phyloP scores from a whole-genome alignment of 2,329 filamentous ascomycete genomes.

The Fusarium mundagurra region DNA sequence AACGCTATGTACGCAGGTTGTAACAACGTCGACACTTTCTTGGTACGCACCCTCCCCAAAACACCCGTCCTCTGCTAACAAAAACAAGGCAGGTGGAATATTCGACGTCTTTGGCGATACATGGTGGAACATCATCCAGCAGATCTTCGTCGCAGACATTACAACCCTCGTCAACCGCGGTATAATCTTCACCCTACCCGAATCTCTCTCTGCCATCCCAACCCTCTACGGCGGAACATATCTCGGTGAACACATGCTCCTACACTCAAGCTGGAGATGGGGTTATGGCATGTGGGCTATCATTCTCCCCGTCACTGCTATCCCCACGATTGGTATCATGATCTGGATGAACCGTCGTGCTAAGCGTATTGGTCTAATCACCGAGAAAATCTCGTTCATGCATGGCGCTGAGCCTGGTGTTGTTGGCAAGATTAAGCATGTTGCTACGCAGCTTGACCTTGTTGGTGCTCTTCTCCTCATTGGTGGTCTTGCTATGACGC shows the following conservation, averaged over 20 bases:
- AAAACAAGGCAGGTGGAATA: constrained; percentile 19
- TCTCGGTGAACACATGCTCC: constrained; percentile 26
- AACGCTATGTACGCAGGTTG: constrained; percentile 31
- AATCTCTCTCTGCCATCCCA: constrained; percentile 27
- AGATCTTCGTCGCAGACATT: constrained; percentile 32
- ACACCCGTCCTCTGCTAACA: neutral
- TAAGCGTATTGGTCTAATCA: neutral
- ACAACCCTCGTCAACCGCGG: constrained; percentile 32
- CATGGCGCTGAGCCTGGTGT: neutral
- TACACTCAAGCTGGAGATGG: constrained; percentile 25
- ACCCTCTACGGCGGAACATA: constrained; percentile 34
- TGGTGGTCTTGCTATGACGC: constrained; percentile 26
- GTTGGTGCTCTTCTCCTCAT: constrained; percentile 26
- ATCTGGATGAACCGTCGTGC: constrained; percentile 27
- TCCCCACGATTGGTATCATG: constrained; percentile 28
- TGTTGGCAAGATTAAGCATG: neutral
- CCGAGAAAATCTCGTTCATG: constrained; percentile 3
- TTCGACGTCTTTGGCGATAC: constrained; percentile 28
- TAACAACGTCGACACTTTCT: constrained; percentile 26
- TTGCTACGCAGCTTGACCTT: constrained; percentile 10
- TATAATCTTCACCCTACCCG: constrained; percentile 26
- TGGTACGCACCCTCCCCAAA: neutral
- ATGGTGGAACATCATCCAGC: constrained; percentile 33
- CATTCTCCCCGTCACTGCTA: constrained; percentile 3
- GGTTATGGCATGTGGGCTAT: constrained; percentile 33